Conservation (phyloP, 106 monocot species). For the Agapanthus africanus region DNA sequence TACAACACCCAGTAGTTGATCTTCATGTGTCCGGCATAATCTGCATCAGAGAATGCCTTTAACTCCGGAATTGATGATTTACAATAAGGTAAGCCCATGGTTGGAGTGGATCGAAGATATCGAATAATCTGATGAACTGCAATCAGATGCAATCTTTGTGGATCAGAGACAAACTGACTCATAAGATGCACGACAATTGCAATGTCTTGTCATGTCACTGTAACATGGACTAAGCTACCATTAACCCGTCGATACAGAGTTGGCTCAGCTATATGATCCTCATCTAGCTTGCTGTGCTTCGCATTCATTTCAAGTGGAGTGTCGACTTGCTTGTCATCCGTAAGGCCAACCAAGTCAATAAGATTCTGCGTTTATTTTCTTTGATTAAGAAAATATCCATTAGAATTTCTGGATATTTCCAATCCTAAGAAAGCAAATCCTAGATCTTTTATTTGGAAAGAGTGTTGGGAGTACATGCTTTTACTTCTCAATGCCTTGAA, state of each 20-base stretch:
- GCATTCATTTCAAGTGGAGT: not conserved
- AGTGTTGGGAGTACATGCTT: conserved; percentile 9
- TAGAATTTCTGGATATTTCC: not conserved
- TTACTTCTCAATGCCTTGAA: not conserved
- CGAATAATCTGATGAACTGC: no score
- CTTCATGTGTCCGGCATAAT: not conserved
- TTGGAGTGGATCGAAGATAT: no score
- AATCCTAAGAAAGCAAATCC: conserved; percentile 17
- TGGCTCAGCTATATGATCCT: conserved; percentile 11
- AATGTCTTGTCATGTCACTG: not conserved
- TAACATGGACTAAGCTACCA: conserved; percentile 10
- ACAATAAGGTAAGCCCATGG: not conserved
- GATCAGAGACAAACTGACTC: no score
- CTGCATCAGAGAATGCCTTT: no score
- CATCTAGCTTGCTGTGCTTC: not conserved
- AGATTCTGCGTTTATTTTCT: conserved; percentile 17
- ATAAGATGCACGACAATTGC: conserved; percentile 17
- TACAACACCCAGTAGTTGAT: not conserved
- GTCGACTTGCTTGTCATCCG: no score
- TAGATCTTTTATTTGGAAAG: conserved; percentile 25
- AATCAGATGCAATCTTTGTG: no score
- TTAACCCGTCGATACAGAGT: no score
- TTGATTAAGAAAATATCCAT: conserved; percentile 20
- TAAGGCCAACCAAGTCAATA: not conserved
- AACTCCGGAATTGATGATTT: not conserved